A percentile compares a stretch with the other conserved stretches of the same genome.
Conservation (phyloP, 2,329 filamentous ascomycete species). For the Nigrospora oryzae region DNA sequence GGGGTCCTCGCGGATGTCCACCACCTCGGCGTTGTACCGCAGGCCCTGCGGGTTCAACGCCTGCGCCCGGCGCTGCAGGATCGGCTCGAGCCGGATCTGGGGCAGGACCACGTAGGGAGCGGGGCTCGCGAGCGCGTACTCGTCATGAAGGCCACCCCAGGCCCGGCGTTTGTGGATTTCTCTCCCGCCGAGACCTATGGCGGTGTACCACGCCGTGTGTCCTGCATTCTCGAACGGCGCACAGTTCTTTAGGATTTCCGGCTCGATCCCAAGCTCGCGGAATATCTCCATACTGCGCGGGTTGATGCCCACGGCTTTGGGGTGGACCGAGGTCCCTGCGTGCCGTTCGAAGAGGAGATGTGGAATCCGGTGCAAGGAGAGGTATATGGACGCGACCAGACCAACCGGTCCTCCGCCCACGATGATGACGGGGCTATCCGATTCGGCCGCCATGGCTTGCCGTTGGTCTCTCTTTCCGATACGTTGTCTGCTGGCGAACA, state of each 20-base stretch:
- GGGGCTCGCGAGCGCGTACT: slow-evolving; percentile 15
- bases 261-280: slow-evolving; percentile 3
- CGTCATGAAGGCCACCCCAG: slow-evolving; percentile 15
- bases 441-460: no score
- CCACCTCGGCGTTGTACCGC: slow-evolving; percentile 17
- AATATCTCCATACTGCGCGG: slow-evolving; percentile 3
- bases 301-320: slow-evolving; percentile 6
- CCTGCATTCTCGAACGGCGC: not conserved
- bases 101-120: slow-evolving; percentile 19
- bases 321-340: slow-evolving; percentile 7
- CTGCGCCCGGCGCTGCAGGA: slow-evolving; percentile 17
- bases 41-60: slow-evolving; percentile 20
- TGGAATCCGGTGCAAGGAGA: slow-evolving; percentile 6
- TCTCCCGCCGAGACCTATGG: slow-evolving; percentile 16
- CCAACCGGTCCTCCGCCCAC: slow-evolving; percentile 6
- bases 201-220: slow-evolving; percentile 22
- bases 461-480: no score
- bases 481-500: no score
- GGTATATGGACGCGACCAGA: slow-evolving; percentile 6
- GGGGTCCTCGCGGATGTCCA: slow-evolving; percentile 2
- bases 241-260: not conserved
- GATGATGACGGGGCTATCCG: not conserved
- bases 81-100: slow-evolving; percentile 26
- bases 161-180: slow-evolving; percentile 19
- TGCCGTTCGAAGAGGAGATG: slow-evolving; percentile 8